Evolutionary conservation across 2,329 filamentous ascomycete species (phyloP).

Genomic region (Escovopsis sp.): DNA sequence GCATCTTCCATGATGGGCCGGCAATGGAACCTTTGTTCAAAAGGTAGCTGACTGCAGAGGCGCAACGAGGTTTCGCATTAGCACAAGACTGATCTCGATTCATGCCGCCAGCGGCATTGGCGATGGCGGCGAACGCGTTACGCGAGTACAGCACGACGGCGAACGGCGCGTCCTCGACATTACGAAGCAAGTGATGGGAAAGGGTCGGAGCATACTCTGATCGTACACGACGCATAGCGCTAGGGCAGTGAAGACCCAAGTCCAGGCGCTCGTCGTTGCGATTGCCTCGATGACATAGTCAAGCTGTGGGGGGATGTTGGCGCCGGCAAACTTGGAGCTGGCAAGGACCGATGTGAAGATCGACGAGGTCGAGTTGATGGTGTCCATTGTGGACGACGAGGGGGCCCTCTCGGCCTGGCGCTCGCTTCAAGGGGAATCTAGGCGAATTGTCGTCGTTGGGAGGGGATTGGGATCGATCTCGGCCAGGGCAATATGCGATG

Average conservation of each 20-base stretch:
- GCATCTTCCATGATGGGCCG: conserved; percentile 61
- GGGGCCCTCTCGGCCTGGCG: conserved; percentile 1
- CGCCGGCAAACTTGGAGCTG: conserved; percentile 37
- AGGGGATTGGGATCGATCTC: neutral
- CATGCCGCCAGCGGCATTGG: too few relatives aligned
- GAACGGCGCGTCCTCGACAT: too few relatives aligned
- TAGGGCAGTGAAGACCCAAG: conserved; percentile 55
- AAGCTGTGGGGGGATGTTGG: conserved; percentile 39
- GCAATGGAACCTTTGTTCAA: conserved; percentile 61
- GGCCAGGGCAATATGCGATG: too few relatives aligned
- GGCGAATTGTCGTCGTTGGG: neutral
- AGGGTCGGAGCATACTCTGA: conserved; percentile 51
- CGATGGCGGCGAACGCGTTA: too few relatives aligned
- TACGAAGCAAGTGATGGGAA: neutral
- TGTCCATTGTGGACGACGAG: conserved; percentile 27
- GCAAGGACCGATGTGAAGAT: conserved; percentile 58
- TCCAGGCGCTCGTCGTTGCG: conserved; percentile 43
- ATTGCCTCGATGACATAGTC: conserved; percentile 39
- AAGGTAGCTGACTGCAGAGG: conserved; percentile 52
- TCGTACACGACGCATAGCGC: conserved; percentile 68
- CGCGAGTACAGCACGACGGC: too few relatives aligned
- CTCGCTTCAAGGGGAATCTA: neutral
- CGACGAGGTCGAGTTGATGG: conserved; percentile 38
- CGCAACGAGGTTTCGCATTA: neutral
- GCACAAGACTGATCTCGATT: neutral